Percentiles rank a stretch among this genome's conserved stretches.
phyloP scores from a whole-genome alignment of 2,329 filamentous ascomycete genomes.

The Trichoderma lentiforme region DNA sequence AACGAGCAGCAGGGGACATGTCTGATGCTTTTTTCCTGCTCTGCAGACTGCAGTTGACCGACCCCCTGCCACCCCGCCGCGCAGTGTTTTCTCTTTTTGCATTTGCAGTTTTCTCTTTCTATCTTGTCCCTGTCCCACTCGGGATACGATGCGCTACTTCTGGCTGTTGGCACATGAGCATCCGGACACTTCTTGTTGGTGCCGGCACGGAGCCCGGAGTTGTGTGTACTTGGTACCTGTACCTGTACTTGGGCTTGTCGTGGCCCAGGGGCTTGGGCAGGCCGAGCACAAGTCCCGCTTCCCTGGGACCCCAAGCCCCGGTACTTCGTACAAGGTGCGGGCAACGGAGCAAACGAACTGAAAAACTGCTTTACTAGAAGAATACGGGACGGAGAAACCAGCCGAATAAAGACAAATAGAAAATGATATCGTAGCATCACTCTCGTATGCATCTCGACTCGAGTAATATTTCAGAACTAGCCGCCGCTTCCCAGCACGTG shows the following conservation, averaged over 20 bases:
- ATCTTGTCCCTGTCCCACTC: neutral
- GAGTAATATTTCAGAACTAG: neutral
- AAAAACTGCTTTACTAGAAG: neutral
- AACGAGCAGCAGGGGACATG: neutral
- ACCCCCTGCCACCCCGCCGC: constrained; percentile 4
- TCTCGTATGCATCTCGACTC: neutral
- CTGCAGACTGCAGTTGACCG: neutral
- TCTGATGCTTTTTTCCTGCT: neutral
- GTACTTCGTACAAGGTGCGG: neutral
- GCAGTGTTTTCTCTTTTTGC: neutral
- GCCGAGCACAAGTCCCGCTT: neutral
- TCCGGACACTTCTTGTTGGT: neutral
- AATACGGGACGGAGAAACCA: neutral
- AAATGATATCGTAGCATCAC: neutral
- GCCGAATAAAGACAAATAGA: neutral
- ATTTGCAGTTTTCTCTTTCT: neutral
- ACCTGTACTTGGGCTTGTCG: neutral
- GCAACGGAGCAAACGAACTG: neutral
- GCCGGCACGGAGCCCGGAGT: neutral
- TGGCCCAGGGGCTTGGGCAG: neutral
- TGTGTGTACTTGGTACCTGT: neutral
- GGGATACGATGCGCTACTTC: constrained; percentile 1
- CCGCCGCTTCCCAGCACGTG: constrained; percentile 1
- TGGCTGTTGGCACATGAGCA: neutral
- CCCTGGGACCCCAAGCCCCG: neutral